Evolutionary conservation across 352 stramenopile species (phyloP).

Genomic region (Phytophthora sp.): DNA sequence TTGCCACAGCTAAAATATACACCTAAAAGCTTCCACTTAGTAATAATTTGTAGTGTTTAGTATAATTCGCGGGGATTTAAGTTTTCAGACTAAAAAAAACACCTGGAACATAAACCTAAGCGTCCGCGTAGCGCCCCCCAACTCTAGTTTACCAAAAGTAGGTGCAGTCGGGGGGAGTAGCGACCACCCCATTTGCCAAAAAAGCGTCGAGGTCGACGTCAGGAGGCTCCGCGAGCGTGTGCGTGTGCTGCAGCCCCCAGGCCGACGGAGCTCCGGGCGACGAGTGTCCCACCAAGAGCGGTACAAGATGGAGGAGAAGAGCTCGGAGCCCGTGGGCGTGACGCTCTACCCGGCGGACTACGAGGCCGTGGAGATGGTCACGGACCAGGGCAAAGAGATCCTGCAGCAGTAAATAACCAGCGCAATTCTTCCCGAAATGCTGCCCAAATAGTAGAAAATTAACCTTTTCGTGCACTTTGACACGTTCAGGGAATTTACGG

Average conservation of each 20-base stretch:
- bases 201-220: constrained; percentile 2
- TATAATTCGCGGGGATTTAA: too few species aligned
- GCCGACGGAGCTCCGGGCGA: not conserved
- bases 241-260: constrained; percentile 1
- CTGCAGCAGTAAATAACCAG: constrained; percentile 59
- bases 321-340: constrained; percentile 58
- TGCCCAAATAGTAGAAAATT: not conserved
- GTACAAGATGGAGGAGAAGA: constrained; percentile 53
- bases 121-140: too few species aligned
- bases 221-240: constrained; percentile 3
- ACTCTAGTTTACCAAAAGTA: too few species aligned
- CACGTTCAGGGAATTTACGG: constrained; percentile 72
- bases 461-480: not conserved
- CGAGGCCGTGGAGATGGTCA: constrained; percentile 79
- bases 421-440: not conserved
- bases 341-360: constrained; percentile 85
- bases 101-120: too few species aligned
- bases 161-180: not conserved
- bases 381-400: constrained; percentile 81
- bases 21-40: too few species aligned
- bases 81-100: too few species aligned
- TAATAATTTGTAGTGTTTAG: too few species aligned
- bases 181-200: constrained; percentile 22
- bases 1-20: too few species aligned
- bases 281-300: constrained; percentile 1